Conservation (phyloP, 1,284 basidiomycete genomes). For the Cerioporus squamosus region DNA sequence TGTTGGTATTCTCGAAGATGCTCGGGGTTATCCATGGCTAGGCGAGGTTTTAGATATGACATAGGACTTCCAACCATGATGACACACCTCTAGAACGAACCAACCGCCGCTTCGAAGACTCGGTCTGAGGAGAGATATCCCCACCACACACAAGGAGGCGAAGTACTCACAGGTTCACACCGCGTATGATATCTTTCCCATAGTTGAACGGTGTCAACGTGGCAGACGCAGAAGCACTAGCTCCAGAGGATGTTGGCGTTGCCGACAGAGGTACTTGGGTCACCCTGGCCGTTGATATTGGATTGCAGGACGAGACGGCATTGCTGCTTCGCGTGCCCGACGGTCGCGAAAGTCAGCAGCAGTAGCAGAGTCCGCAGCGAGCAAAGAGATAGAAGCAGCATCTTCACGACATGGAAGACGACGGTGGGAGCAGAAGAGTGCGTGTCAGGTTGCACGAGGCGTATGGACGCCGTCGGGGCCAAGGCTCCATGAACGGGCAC, state of each 20-base stretch:
- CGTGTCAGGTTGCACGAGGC: background rate
- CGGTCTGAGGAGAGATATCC: background rate
- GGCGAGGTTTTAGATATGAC: background rate
- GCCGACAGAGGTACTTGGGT: conserved; percentile 13
- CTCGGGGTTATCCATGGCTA: conserved; percentile 81
- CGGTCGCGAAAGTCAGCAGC: background rate
- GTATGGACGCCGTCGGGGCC: background rate
- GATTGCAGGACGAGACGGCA: conserved; percentile 29
- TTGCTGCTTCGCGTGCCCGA: conserved; percentile 21
- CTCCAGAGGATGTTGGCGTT: conserved; percentile 1
- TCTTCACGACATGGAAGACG: conserved; percentile 5
- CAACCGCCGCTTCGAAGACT: conserved; percentile 54
- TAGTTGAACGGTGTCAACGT: conserved; percentile 50
- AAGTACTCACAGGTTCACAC: conserved; percentile 62
- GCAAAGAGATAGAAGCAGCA: background rate
- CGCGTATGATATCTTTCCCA: conserved; percentile 55
- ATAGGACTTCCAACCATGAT: no score
- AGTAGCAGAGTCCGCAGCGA: background rate
- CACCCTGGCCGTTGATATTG: conserved; percentile 6
- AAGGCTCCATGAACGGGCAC: background rate
- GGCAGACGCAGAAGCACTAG: conserved; percentile 2
- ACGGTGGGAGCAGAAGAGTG: background rate
- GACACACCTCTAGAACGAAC: conserved; percentile 63
- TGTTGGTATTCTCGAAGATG: conserved; percentile 66
- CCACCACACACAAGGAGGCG: background rate